These are phyloP conservation scores for Musa balbisiana DNA, from an alignment of 202 grass and related monocot genomes.

Conservation along the genomic window DNA sequence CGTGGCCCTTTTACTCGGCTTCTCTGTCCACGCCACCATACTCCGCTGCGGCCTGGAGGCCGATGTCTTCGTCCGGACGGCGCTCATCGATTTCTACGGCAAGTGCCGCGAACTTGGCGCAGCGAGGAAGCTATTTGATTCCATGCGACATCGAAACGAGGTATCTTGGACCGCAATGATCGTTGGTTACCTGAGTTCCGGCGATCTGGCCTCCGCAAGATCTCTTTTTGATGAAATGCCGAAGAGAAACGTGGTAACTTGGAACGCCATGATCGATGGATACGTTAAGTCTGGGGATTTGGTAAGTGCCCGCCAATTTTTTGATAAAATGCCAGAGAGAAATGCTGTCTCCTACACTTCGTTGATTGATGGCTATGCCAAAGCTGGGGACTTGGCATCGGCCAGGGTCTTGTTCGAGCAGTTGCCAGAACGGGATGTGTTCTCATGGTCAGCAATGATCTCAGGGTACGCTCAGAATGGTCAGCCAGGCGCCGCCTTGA, in stretches of 20 bases:
- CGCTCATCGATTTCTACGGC: conserved; percentile 69
- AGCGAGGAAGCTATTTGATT: conserved; percentile 50
- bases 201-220: conserved; percentile 36
- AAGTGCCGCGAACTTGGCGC: conserved; percentile 31
- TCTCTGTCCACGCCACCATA: conserved; percentile 31
- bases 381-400: conserved; percentile 46
- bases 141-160: conserved; percentile 35
- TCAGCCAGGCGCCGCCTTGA: conserved; percentile 47
- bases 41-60: conserved; percentile 51
- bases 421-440: conserved; percentile 44
- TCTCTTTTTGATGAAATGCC: conserved; percentile 58
- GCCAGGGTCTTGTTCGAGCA: conserved; percentile 58
- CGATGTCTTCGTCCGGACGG: conserved; percentile 62
- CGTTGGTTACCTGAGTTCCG: conserved; percentile 25
- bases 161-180: conserved; percentile 69
- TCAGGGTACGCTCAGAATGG: conserved; percentile 76
- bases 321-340: conserved; percentile 61
- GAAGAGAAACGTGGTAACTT: conserved; percentile 50
- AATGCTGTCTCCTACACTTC: conserved; percentile 46
- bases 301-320: conserved; percentile 34
- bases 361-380: conserved; percentile 64
- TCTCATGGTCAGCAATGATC: conserved; percentile 75
- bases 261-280: conserved; percentile 71
- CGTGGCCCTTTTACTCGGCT: conserved; percentile 22
- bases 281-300: conserved; percentile 56